Conservation (phyloP, 345 rosid genomes). For the Cardiospermum halicacabum region DNA sequence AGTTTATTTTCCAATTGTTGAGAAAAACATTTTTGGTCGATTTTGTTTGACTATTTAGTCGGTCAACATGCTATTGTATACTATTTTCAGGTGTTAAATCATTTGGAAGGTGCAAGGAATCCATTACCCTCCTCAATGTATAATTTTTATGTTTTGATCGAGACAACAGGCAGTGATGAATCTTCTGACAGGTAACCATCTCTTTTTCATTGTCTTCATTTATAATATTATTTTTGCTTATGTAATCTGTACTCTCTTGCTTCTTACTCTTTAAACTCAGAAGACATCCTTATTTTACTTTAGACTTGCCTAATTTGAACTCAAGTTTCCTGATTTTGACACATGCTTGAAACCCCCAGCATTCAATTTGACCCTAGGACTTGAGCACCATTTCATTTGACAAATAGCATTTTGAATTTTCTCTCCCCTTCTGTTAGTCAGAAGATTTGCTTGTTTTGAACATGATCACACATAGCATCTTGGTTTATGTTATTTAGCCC, state of each 20-base stretch:
- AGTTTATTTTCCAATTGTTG: neutral
- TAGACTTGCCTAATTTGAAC: neutral
- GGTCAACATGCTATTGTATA: neutral
- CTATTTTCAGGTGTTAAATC: constrained; percentile 57
- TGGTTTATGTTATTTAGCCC: neutral
- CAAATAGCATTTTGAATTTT: neutral
- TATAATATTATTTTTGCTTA: neutral
- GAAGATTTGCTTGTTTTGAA: neutral
- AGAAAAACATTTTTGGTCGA: neutral
- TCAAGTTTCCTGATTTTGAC: neutral
- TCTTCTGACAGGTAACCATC: constrained; percentile 51
- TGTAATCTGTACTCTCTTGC: neutral
- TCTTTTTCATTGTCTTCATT: neutral
- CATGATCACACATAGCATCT: neutral
- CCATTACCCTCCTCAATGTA: constrained; percentile 65
- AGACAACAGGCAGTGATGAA: constrained; percentile 82
- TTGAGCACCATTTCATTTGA: neutral
- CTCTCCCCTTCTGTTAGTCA: neutral
- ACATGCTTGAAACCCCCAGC: neutral
- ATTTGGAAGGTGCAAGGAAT: constrained; percentile 83
- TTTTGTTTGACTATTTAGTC: neutral
- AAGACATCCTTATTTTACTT: neutral
- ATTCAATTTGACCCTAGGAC: constrained; percentile 1
- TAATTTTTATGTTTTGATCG: constrained; percentile 84
- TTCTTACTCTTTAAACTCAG: neutral